Conservation (phyloP, 768 basidiomycete genomes). For the Podaxis sp. region DNA sequence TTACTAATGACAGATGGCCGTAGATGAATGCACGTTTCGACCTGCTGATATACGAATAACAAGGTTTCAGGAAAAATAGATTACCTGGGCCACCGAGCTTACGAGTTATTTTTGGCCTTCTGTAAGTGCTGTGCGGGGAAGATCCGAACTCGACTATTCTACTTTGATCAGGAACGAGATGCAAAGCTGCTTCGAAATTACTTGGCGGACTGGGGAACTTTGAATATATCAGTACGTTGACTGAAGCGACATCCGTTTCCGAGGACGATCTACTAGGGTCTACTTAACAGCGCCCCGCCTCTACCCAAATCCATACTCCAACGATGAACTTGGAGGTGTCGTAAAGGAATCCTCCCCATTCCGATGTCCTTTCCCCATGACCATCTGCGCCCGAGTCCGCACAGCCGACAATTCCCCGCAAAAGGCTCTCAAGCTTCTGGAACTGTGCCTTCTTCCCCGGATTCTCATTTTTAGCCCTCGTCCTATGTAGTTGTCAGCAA, state of each 20-base stretch:
- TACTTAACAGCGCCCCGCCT: not conserved
- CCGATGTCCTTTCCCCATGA: not conserved
- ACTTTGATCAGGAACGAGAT: constrained; percentile 1
- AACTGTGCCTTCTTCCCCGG: too few species aligned
- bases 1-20: not conserved
- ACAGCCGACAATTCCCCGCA: not conserved
- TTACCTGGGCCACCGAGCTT: not conserved
- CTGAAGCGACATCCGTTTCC: not conserved
- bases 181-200: not conserved
- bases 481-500: not conserved
- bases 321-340: not conserved
- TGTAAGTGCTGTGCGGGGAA: not conserved
- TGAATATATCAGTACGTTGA: not conserved
- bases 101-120: not conserved
- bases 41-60: not conserved
- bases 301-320: not conserved
- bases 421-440: not conserved
- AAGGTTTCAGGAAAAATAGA: not conserved
- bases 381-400: not conserved
- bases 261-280: not conserved
- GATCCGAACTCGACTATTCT: not conserved
- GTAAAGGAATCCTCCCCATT: not conserved
- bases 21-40: not conserved
- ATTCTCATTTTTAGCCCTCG: too few species aligned
- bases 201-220: not conserved